Evolutionary conservation across 768 basidiomycete genomes (phyloP), one percentile per base, ranked within the genome.

Genomic region (Phlebiopsis flavidoalba): DNA sequence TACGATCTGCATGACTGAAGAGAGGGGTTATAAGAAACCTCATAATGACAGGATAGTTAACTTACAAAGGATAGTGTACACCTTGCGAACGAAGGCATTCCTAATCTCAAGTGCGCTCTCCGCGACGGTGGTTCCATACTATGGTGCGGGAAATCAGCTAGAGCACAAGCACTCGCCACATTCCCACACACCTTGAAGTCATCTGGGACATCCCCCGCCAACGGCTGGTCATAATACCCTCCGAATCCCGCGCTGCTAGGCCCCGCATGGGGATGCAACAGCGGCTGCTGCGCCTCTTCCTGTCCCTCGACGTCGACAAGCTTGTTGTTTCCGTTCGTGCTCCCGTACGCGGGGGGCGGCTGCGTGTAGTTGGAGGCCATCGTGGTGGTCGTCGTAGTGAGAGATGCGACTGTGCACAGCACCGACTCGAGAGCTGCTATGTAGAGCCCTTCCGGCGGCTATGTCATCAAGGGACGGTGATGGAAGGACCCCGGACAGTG

Each of bases 11-110:
- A 79, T 82, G 63, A 90, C 89, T 91, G 60, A 31, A n/a, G 1
- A 19, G 35, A 54, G 7, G 8, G 24, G 2, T 36, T 19, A 8
- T 6, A 50, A 37, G 35, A 1, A 10, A n/a, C 22, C 22, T 11
- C 21, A 21, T 22, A 1, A 24, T n/a, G 21, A 6, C 26, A 11
- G 51, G 8, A 24, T 43, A 31, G 22, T 17, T 47, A 54, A 78
- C 89, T 80, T 69, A 93, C 92, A 86, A 3, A 98, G 84, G 67
- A 96, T 93, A 31, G 83, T 84, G 74, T 93, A 96, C 37, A 94
- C 90, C 78, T 97, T 97, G 71, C 93, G 83, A 59, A 98, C 79
- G 74, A 98, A 98, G 5, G 87, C 91, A 63, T 84, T 82, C 56
- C 93, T 80, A 69, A 98, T 89, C 68, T 93, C 88, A 3, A 79